phyloP scores from a whole-genome alignment of 1,284 basidiomycete genomes.

The Mycosarcoma mackinlayi region DNA sequence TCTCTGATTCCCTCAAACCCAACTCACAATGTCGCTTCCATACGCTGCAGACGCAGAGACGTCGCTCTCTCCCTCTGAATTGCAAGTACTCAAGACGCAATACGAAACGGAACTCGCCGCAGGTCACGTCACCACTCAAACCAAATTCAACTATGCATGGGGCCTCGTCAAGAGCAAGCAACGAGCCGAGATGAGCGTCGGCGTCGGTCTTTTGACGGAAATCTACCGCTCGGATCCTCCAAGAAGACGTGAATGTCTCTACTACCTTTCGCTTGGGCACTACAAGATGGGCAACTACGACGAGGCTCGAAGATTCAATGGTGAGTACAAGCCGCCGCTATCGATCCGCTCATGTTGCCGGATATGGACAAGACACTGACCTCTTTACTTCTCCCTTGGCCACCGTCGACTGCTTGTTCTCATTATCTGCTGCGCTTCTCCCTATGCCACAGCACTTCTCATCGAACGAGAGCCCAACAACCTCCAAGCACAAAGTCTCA shows the following conservation, averaged over 20 bases:
- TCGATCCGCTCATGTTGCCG: neutral
- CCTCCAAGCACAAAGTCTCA: conserved; percentile 88
- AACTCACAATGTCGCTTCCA: conserved; percentile 73
- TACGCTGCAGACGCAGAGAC: conserved; percentile 95
- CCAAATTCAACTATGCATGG: conserved; percentile 94
- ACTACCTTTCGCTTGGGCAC: conserved; percentile 95
- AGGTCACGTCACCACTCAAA: conserved; percentile 90
- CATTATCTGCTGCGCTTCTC: neutral
- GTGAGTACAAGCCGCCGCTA: conserved; percentile 71
- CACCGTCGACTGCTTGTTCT: too few relatives aligned
- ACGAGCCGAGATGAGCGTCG: conserved; percentile 73
- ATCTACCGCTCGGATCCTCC: conserved; percentile 89
- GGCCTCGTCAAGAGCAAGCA: conserved; percentile 73
- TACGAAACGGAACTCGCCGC: conserved; percentile 85
- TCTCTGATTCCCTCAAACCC: too few relatives aligned
- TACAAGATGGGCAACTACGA: conserved; percentile 97
- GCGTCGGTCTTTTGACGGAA: conserved; percentile 92
- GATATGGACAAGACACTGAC: neutral
- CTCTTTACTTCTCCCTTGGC: neutral
- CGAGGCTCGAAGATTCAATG: conserved; percentile 91
- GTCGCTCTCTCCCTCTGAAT: conserved; percentile 86
- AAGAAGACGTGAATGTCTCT: conserved; percentile 92
- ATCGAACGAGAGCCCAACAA: conserved; percentile 94
- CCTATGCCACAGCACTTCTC: conserved; percentile 76
- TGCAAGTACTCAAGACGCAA: conserved; percentile 85